Percentiles rank a stretch among this genome's conserved stretches.
phyloP scores from a whole-genome alignment of 306 rosid genomes.

The Gastrolobium bilobum region DNA sequence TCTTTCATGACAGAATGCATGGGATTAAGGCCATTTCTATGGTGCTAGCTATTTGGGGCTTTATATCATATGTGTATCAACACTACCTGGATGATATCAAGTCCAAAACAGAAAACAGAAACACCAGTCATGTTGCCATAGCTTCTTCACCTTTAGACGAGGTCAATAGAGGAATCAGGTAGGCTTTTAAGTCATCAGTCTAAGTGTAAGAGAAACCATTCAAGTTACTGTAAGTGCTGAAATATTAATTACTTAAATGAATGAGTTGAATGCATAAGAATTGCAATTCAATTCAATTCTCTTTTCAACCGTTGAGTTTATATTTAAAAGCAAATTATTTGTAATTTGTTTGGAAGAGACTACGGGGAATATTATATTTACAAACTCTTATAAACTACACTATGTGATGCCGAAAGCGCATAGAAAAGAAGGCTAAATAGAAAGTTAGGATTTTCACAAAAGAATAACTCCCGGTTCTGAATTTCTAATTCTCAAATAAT shows the following conservation, averaged over 20 bases:
- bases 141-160: conserved; percentile 28
- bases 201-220: no score
- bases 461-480: no score
- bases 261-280: no score
- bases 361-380: no score
- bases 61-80: conserved; percentile 49
- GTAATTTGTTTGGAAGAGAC: no score
- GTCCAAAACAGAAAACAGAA: neutral
- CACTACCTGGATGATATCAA: conserved; percentile 49
- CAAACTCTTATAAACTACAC: no score
- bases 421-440: no score
- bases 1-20: conserved; percentile 51
- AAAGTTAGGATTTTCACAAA: no score
- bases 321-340: neutral
- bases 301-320: neutral
- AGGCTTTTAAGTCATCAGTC: neutral
- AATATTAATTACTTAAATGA: no score
- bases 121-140: neutral
- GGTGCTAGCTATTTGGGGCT: conserved; percentile 53
- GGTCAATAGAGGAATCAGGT: conserved; percentile 18
- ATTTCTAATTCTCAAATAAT: no score
- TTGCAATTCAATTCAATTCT: neutral
- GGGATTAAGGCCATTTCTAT: conserved; percentile 51
- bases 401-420: no score
- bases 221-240: no score